Base-by-base conservation (phyloP, 2,329 filamentous ascomycete species). In the Venturia effusa region DNA sequence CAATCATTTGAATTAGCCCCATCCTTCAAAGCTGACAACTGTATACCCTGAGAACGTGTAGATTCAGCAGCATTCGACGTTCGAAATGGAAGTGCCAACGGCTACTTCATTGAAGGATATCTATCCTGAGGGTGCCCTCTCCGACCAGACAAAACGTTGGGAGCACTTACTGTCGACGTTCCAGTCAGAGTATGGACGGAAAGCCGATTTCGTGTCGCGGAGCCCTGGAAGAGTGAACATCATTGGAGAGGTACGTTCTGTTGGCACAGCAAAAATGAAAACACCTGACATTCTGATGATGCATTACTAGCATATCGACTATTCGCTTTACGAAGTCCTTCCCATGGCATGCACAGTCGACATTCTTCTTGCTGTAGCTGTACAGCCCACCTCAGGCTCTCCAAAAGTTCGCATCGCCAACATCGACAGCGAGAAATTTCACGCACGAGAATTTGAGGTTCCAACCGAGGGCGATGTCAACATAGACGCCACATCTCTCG, bases 291-390 rank as follows among this genome's bases (percentile, higher is more conserved):
- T 27, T 51, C 10, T 27, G 11, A 4, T 27, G 34, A n/a, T 34
- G 27, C 6, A 19, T 27, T 22, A 13, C 24, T 64, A 80, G 82
- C 94, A 99, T 79, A 96, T 99, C 71, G 94, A 99, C 79, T 99
- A 99, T 79, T 96, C 91, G 17, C 84, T 99, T 24, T 99, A 97
- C 80, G 88, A 94, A 69, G 92, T 97, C 66, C 82, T 99, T 30
- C 94, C 94, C 62, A 97, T 97, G 86, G 94, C 93, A 67, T 92
- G 97, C 68, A 91, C 89, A 6, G 89, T 91, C 67, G 94, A 99
- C 75, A 88, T 92, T 64, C 83, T 99, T 66, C 84, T 99, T 71
- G 94, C 93, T 62, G 89, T 97, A 43, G 83, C 78, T 19, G 72
- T 80, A 74, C 78, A 81, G 64, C 80, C 81, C 34, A 75, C 75